Conservation (phyloP, 2,329 filamentous ascomycete genomes). For the Cyphellophora attinorum region DNA sequence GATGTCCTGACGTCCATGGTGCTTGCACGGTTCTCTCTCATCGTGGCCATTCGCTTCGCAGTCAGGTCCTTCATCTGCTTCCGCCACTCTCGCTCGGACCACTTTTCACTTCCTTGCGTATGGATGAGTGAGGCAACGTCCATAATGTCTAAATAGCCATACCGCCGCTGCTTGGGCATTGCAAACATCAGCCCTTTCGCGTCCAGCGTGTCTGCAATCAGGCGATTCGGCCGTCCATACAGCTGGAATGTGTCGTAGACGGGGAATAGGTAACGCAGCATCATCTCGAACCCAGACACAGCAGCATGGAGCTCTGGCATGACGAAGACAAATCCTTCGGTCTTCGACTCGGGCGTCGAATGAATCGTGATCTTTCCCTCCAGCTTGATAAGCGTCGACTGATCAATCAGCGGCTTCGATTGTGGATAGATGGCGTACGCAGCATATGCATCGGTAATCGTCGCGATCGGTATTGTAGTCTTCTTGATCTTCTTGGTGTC, state of each 20-base stretch:
- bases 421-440: constrained; percentile 95
- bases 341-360: constrained; percentile 62
- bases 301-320: constrained; percentile 95
- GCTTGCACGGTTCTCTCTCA: constrained; percentile 29
- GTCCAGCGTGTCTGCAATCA: constrained; percentile 82
- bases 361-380: constrained; percentile 88
- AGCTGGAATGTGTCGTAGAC: constrained; percentile 87
- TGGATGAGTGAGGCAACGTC: constrained; percentile 76
- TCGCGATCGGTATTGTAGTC: constrained; percentile 81
- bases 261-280: constrained; percentile 85
- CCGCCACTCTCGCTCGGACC: constrained; percentile 85
- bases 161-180: constrained; percentile 79
- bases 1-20: constrained; percentile 10
- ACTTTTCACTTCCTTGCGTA: constrained; percentile 63
- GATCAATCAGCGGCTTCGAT: constrained; percentile 84
- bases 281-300: constrained; percentile 88
- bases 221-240: constrained; percentile 77
- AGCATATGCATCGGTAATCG: constrained; percentile 80
- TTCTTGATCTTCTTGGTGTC: constrained; percentile 92
- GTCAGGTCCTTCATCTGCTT: constrained; percentile 82
- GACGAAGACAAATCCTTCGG: constrained; percentile 92
- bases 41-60: constrained; percentile 61
- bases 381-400: constrained; percentile 86
- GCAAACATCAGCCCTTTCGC: constrained; percentile 93
- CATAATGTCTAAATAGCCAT: constrained; percentile 81